A percentile compares a stretch with the other conserved stretches of the same genome.
Evolutionary conservation across 2,329 filamentous ascomycete species (phyloP).

Genomic region (Fusarium burgessii): DNA sequence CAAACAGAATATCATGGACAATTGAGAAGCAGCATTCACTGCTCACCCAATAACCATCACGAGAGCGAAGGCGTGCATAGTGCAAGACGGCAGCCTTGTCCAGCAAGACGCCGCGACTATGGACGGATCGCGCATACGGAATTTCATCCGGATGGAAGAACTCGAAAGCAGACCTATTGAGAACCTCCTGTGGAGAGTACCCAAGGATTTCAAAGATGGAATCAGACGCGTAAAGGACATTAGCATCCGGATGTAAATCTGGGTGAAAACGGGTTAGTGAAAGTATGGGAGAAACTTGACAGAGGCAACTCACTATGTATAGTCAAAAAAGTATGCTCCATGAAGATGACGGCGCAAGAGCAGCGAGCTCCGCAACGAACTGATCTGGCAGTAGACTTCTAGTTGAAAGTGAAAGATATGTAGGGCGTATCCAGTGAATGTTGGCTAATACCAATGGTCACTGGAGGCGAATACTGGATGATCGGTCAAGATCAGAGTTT

Average conservation of each 20-base stretch:
- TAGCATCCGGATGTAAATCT: conserved; percentile 79
- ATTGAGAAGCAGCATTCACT: conserved; percentile 93
- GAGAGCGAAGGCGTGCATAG: conserved; percentile 79
- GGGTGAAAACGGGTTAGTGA: conserved; percentile 13
- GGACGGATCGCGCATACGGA: conserved; percentile 77
- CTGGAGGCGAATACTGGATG: conserved; percentile 6
- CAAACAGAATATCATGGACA: conserved; percentile 88
- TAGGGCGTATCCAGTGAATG: conserved; percentile 2
- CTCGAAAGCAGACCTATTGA: conserved; percentile 82
- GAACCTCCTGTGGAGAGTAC: conserved; percentile 80
- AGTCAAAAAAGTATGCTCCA: conserved; percentile 92
- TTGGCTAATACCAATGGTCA: conserved; percentile 34
- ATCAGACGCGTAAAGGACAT: conserved; percentile 85
- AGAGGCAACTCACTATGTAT: conserved; percentile 77
- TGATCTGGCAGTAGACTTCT: conserved; percentile 6
- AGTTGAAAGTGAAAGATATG: neutral
- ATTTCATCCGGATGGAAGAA: conserved; percentile 88
- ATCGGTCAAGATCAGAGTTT: conserved; percentile 6
- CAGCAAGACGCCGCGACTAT: conserved; percentile 78
- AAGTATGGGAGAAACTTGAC: neutral
- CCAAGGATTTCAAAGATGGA: conserved; percentile 87
- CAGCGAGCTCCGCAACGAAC: conserved; percentile 30
- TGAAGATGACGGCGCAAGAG: conserved; percentile 49
- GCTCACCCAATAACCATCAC: conserved; percentile 77
- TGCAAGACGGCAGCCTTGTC: conserved; percentile 88